Evolutionary conservation across 805 yeast genomes (phyloP).

Genomic region (Starmera quercuum): DNA sequence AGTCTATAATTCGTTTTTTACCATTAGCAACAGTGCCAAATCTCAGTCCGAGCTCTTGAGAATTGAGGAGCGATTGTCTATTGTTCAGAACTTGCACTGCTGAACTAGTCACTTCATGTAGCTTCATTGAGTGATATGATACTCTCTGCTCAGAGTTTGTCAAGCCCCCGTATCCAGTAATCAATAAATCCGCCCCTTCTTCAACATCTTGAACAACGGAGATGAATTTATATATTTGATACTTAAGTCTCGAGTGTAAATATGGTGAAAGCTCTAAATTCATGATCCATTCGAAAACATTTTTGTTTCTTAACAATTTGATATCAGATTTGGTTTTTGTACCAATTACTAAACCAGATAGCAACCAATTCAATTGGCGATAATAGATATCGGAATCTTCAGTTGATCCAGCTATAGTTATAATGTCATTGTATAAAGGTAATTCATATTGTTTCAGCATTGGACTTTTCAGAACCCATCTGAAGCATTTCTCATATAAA

Average conservation of each 20-base stretch:
- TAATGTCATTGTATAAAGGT: conserved; percentile 31
- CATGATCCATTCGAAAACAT: conserved; percentile 61
- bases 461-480: conserved; percentile 51
- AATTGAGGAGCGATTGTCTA: conserved; percentile 30
- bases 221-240: conserved; percentile 33
- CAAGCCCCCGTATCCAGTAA: conserved; percentile 49
- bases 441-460: conserved; percentile 31
- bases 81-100: conserved; percentile 5
- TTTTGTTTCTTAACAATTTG: conserved; percentile 39
- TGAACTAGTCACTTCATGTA: conserved; percentile 2
- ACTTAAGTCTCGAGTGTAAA: conserved; percentile 30
- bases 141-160: conserved; percentile 28
- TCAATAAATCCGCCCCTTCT: conserved; percentile 48
- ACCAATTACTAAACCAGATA: conserved; percentile 42
- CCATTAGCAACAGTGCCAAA: conserved; percentile 31
- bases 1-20: conserved; percentile 52
- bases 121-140: conserved; percentile 7
- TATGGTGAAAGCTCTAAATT: conserved; percentile 48
- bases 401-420: conserved; percentile 14
- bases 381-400: conserved; percentile 43
- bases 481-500: conserved; percentile 62
- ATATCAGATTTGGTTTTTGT: conserved; percentile 44
- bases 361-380: conserved; percentile 60
- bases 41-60: conserved; percentile 39
- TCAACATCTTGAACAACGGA: conserved; percentile 43